Base-by-base conservation (phyloP, 176 grass and related monocot genomes). In the Ensete glaucum region DNA sequence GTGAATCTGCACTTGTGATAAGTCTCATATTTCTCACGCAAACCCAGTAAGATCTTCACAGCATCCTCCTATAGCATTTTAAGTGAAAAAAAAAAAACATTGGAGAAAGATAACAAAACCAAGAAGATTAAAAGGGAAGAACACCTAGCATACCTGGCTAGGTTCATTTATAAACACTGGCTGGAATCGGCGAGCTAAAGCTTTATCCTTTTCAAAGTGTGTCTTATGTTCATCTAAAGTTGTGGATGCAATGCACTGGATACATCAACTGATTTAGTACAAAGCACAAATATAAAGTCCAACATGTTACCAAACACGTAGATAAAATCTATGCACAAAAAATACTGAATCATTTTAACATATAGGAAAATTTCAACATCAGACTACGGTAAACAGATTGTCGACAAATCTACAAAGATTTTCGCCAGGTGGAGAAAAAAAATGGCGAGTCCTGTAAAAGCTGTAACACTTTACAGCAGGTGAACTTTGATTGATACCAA, bases 141-240 rank as follows among this genome's bases (percentile, higher is more conserved):
- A 52, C 12, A 52, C 59, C 48, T 53, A n/a, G 21, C 52, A 10
- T 89, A 99, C 90, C 88, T 94, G 86, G 80, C 82, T 94, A 77
- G 95, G 86, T 73, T 99, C 90, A 80, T 85, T 69, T 79, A 94
- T 86, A 25, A 91, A 86, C 79, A 99, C 86, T 52, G 88, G 90
- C 64, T 94, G 90, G 78, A 99, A 99, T 53, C 95, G 82, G 51
- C 90, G 90, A 58, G 88, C 88, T 79, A 99, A 94, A 86, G 95
- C 95, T 79, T 99, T 99, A 80, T 99, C 95, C 86, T 99, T 99
- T 58, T 94, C 91, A 82, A 99, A 94, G 89, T 99, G 95, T 79
- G 82, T 82, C 21, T 71, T 78, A 57, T 94, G 86, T 82, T 99
- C 95, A 73, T 86, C 89, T 62, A 99, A 51, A 65, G 95, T 99